Conservation (phyloP, 192 early-diverging fungal genomes). For the Backusella parvicylindrica region DNA sequence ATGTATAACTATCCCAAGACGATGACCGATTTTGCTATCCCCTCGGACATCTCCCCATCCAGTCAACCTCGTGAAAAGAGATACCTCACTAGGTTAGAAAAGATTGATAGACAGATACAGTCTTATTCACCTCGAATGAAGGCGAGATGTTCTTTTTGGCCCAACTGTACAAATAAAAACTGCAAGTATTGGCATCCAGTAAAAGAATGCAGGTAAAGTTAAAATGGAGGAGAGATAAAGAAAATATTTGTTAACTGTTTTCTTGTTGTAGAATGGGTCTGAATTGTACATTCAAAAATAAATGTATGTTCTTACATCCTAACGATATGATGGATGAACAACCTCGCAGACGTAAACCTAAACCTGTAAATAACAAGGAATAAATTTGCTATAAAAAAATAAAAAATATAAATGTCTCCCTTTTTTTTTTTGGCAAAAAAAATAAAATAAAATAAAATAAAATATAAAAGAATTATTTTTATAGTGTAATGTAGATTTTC, state of each 20-base stretch:
- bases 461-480: no score
- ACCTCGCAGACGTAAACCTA: background rate
- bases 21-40: background rate
- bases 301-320: constrained; percentile 13
- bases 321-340: background rate
- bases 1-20: background rate
- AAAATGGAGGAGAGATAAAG: background rate
- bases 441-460: no score
- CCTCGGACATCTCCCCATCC: background rate
- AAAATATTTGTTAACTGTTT: background rate
- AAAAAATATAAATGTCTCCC: no score
- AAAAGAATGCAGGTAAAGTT: constrained; percentile 42
- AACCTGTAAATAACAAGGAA: background rate
- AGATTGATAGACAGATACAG: constrained; percentile 22
- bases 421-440: no score
- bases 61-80: background rate
- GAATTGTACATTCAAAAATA: background rate
- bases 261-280: background rate
- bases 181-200: constrained; percentile 49
- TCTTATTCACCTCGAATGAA: constrained; percentile 14
- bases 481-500: no score
- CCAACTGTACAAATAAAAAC: constrained; percentile 50
- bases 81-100: constrained; percentile 7
- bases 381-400: background rate
- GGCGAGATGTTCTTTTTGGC: constrained; percentile 44